These are phyloP conservation scores for Halophytophthora polymorphica DNA, from an alignment of 352 stramenopile species.

Conservation along the genomic window DNA sequence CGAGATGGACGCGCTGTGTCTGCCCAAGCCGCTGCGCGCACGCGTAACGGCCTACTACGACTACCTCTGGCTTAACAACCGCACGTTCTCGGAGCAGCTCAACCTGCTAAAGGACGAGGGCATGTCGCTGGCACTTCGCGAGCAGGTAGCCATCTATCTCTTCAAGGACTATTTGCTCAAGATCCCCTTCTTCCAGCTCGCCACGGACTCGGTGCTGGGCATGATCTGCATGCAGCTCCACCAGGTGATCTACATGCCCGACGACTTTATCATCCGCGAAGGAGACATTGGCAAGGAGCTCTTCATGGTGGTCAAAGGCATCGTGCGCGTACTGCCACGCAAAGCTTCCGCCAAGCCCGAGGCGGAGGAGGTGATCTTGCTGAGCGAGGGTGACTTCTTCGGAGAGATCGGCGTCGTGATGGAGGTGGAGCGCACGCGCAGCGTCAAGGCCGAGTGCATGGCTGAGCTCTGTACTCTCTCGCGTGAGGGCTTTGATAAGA, in stretches of 20 bases:
- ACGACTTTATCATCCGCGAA: constrained; percentile 61
- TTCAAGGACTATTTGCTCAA: constrained; percentile 72
- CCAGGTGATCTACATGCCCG: constrained; percentile 65
- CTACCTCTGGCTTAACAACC: constrained; percentile 72
- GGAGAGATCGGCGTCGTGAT: constrained; percentile 66
- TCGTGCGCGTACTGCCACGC: constrained; percentile 53
- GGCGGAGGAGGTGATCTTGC: constrained; percentile 41
- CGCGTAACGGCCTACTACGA: constrained; percentile 66
- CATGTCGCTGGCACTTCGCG: constrained; percentile 55
- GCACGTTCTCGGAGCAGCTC: constrained; percentile 54
- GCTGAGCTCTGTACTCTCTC: constrained; percentile 60
- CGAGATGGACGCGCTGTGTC: constrained; percentile 60
- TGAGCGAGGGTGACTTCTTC: constrained; percentile 66
- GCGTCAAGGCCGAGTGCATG: constrained; percentile 62
- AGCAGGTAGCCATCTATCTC: constrained; percentile 66
- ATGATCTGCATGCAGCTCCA: constrained; percentile 75
- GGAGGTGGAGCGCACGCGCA: constrained; percentile 62
- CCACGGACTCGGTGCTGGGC: constrained; percentile 50
- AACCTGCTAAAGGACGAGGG: constrained; percentile 54
- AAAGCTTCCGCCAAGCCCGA: constrained; percentile 23
- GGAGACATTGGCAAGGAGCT: constrained; percentile 65
- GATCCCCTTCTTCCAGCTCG: constrained; percentile 69
- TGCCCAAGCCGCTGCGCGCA: constrained; percentile 47
- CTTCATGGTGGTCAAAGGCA: constrained; percentile 74
- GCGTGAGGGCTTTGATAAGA: constrained; percentile 65